These are phyloP conservation scores for Serendipita sp. DNA, from an alignment of 1,284 basidiomycete species.

Conservation along the genomic window DNA sequence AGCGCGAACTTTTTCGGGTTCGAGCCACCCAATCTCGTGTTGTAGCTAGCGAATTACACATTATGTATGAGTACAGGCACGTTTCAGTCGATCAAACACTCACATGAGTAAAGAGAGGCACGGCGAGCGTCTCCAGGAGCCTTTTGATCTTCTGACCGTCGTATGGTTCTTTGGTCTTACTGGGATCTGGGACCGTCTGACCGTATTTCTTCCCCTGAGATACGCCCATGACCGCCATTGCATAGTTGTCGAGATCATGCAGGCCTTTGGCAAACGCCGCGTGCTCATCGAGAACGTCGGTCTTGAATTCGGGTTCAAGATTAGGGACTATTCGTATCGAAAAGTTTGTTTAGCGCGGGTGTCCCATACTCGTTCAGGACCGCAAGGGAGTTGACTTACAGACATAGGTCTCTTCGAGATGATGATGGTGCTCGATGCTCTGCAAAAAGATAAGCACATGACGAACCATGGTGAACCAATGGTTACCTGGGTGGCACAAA, in stretches of 20 bases:
- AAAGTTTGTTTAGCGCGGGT: not conserved
- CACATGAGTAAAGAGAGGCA: not conserved
- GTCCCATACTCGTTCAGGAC: not conserved
- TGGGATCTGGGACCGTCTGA: not conserved
- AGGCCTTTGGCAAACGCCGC: not conserved
- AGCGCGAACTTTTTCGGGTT: not conserved
- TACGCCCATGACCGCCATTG: not conserved
- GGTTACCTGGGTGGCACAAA: not conserved
- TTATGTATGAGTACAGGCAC: not conserved
- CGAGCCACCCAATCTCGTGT: conserved; percentile 2
- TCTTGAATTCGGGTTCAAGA: not conserved
- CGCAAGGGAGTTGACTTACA: not conserved
- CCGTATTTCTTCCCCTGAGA: not conserved
- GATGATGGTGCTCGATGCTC: conserved; percentile 3
- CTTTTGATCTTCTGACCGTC: not conserved
- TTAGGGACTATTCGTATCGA: not conserved
- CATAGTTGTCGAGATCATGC: not conserved
- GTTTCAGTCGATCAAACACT: not conserved
- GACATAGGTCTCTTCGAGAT: not conserved
- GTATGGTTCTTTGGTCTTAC: not conserved
- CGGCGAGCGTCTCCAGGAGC: not conserved
- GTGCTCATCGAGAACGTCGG: not conserved
- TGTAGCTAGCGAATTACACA: not conserved
- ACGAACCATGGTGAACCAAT: not conserved
- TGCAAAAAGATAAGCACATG: not conserved